Percentiles rank a stretch among this genome's conserved stretches.
These are phyloP conservation scores for Citrullus colocynthis DNA, from an alignment of 306 rosid genomes.

Conservation along the genomic window DNA sequence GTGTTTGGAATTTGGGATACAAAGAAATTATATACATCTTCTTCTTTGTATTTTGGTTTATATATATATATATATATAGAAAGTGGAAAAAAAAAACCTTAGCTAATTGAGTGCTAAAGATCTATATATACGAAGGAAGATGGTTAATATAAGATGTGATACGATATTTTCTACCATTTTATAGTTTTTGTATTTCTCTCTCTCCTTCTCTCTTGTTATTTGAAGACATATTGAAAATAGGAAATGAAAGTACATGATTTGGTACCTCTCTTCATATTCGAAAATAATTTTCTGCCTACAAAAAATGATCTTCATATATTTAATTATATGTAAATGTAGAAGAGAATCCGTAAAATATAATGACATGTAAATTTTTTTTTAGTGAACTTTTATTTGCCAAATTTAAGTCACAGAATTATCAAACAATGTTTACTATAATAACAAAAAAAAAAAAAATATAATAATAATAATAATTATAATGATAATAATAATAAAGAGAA, in stretches of 20 bases:
- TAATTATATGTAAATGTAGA: background rate
- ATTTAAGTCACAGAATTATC: no score
- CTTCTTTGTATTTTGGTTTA: background rate
- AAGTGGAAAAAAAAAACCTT: background rate
- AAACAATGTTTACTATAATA: no score
- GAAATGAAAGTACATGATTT: background rate
- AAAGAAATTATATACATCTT: background rate
- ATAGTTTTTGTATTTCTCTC: background rate
- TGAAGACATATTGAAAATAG: background rate
- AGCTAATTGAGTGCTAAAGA: background rate
- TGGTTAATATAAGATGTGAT: background rate
- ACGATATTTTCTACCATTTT: background rate
- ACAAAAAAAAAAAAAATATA: no score
- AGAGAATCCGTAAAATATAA: background rate
- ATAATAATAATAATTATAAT: no score
- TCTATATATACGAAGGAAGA: background rate
- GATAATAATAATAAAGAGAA: no score
- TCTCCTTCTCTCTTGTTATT: background rate
- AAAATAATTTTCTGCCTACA: background rate
- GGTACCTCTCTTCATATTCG: background rate
- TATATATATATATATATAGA: background rate
- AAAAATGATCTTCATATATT: background rate
- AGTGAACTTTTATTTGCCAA: background rate
- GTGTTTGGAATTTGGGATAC: background rate
- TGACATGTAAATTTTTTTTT: background rate